Evolutionary conservation across 192 early-diverging fungal genomes (phyloP), one percentile per base, ranked within the genome.

Genomic region (Thoreauomyces humboldtii): DNA sequence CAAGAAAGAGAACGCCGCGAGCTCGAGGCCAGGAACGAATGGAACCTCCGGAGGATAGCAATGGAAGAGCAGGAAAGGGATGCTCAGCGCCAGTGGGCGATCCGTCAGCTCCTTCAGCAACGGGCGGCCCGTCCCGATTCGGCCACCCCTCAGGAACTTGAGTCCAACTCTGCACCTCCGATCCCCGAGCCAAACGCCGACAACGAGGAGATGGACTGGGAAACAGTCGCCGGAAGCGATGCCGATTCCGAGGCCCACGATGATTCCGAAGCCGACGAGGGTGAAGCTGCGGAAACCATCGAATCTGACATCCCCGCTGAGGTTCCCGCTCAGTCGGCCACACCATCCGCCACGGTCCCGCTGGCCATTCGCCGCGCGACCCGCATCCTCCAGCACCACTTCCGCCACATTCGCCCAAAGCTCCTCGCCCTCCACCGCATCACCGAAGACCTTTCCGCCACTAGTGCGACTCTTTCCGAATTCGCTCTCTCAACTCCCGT

Each of bases 381-480:
- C 7, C 45, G 48, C 15, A 63, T 19, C 19, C 48, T 54, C 25
- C 48, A 54, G 21, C 17, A 21, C 15, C 61, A 63, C 14, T 54
- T 34, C 61, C 45, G 61, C 21, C 9, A 1, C 45, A 53, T 34
- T 14, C 64, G 21, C 6, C 55, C 54, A 41, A 66, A 66, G 31
- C 52, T 66, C 24, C 22, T 27, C 0, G 21, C 38, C 25, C 55
- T 66, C 37, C 19, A 19, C 25, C 42, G 19, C 21, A 43, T 66
- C 42, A n/a, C n/a, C 35, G 25, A 6, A 27, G 64, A 58, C n/a
- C 52, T 66, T 17, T 12, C 7, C 2, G 27, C 19, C 21, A 31
- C 55, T 7, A 32, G 34, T 24, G n/a, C 34, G 28, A 34, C 35
- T 7, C 64, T 58, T 14, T 34, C 32, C 17, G 29, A 24, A n/a